Conservation (phyloP, 2,329 filamentous ascomycete species). For the Trichoderma sp. region DNA sequence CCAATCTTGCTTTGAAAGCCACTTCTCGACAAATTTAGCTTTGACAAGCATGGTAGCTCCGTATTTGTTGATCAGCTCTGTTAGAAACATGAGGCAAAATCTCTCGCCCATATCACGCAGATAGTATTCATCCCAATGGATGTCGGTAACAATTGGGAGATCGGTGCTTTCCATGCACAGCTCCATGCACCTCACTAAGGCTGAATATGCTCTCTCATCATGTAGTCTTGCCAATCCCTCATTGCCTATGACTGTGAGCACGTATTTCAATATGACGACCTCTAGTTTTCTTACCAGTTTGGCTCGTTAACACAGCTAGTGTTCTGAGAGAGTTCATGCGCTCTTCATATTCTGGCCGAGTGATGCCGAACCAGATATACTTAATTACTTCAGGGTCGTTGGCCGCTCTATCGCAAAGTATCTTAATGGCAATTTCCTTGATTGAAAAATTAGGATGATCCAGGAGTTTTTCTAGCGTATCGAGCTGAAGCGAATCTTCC, state of each 20-base stretch:
- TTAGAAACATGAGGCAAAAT: constrained; percentile 61
- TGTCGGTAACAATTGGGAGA: constrained; percentile 57
- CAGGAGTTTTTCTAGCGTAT: constrained; percentile 69
- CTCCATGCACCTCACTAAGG: constrained; percentile 64
- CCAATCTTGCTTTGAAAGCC: constrained; percentile 75
- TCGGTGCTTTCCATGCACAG: constrained; percentile 55
- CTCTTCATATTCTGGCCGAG: constrained; percentile 60
- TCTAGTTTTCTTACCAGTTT: constrained; percentile 40
- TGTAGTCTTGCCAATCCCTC: constrained; percentile 53
- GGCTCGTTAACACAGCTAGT: constrained; percentile 57
- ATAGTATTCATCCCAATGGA: constrained; percentile 65
- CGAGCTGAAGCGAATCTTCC: constrained; percentile 69
- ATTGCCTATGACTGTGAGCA: constrained; percentile 38
- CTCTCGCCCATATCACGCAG: constrained; percentile 65
- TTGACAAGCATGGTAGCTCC: constrained; percentile 61
- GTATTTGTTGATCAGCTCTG: constrained; percentile 63
- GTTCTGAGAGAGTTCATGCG: constrained; percentile 61
- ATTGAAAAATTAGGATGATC: constrained; percentile 74
- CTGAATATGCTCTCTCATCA: constrained; percentile 55
- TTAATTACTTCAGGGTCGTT: constrained; percentile 60
- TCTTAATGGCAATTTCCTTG: constrained; percentile 67
- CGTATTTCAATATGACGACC: background rate
- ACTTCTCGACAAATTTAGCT: constrained; percentile 70
- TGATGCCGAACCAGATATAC: constrained; percentile 61
- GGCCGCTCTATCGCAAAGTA: constrained; percentile 59